phyloP scores from a whole-genome alignment of 768 basidiomycete species.

The Boletus subcaerulescens region DNA sequence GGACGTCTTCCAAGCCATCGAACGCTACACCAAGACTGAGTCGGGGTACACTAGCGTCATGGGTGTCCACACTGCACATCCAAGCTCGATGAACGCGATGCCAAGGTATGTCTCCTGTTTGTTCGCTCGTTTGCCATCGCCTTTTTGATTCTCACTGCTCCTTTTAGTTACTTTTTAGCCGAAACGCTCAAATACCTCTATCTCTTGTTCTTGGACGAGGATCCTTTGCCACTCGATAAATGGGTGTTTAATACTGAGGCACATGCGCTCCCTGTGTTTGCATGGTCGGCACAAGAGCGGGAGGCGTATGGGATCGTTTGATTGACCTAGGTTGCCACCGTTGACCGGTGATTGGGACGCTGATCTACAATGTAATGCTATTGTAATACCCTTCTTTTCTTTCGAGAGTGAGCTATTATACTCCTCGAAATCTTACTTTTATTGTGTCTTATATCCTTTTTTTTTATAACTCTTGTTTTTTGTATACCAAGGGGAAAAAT shows the following conservation, averaged over 20 bases:
- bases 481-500: no score
- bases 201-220: constrained; percentile 62
- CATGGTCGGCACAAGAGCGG: constrained; percentile 57
- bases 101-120: constrained; percentile 53
- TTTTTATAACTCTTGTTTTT: no score
- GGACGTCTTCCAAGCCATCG: constrained; percentile 65
- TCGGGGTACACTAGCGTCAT: constrained; percentile 59
- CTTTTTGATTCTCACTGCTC: constrained; percentile 13
- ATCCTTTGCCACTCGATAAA: constrained; percentile 50
- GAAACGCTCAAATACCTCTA: constrained; percentile 72
- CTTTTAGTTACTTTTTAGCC: constrained; percentile 48
- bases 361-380: no score
- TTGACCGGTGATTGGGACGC: neutral
- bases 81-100: constrained; percentile 51
- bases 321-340: neutral
- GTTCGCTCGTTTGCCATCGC: neutral
- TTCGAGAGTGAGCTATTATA: no score
- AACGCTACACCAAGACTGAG: constrained; percentile 52
- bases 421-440: no score
- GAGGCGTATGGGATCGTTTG: constrained; percentile 34
- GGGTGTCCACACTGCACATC: constrained; percentile 41
- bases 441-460: no score
- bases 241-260: constrained; percentile 72
- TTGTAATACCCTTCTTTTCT: no score
- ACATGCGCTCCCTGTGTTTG: constrained; percentile 73